A percentile compares a stretch with the other conserved stretches of the same genome.
Evolutionary conservation across 345 rosid genomes (phyloP).

Genomic region (Mangifera indica): DNA sequence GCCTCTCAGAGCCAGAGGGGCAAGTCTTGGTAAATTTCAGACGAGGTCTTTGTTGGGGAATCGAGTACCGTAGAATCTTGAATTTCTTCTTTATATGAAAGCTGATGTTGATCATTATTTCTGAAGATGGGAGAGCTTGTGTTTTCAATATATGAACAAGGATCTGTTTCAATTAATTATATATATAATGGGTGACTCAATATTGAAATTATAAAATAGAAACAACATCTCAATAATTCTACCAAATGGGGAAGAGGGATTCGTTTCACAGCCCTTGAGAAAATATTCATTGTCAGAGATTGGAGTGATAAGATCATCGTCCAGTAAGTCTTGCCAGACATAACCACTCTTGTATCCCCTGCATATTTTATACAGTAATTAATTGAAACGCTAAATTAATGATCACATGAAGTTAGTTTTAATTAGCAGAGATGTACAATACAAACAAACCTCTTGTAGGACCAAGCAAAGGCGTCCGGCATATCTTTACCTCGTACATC

Average conservation of each 20-base stretch:
- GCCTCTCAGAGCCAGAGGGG: slow-evolving; percentile 38
- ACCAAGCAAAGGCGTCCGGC: slow-evolving; percentile 69
- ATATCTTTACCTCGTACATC: slow-evolving; percentile 69
- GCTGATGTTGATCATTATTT: slow-evolving; percentile 15
- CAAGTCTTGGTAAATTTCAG: slow-evolving; percentile 32
- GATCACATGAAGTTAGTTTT: neutral
- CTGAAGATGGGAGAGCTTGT: slow-evolving; percentile 17
- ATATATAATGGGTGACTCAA: too few relatives aligned
- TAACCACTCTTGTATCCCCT: slow-evolving; percentile 70
- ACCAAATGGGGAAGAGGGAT: slow-evolving; percentile 9
- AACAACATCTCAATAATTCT: too few relatives aligned
- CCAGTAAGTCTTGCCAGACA: slow-evolving; percentile 76
- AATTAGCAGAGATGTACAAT: neutral
- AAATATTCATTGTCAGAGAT: slow-evolving; percentile 70
- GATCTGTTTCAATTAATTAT: slow-evolving; percentile 22
- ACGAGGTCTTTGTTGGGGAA: slow-evolving; percentile 8
- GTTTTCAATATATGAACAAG: slow-evolving; percentile 17
- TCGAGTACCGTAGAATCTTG: neutral
- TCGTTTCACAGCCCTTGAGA: slow-evolving; percentile 65
- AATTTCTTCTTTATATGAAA: neutral
- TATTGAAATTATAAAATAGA: too few relatives aligned
- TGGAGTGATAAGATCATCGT: slow-evolving; percentile 75
- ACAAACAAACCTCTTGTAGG: slow-evolving; percentile 58
- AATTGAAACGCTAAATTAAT: neutral
- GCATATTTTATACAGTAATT: neutral